Conservation (phyloP, 768 basidiomycete species). For the Calocera viscosa region DNA sequence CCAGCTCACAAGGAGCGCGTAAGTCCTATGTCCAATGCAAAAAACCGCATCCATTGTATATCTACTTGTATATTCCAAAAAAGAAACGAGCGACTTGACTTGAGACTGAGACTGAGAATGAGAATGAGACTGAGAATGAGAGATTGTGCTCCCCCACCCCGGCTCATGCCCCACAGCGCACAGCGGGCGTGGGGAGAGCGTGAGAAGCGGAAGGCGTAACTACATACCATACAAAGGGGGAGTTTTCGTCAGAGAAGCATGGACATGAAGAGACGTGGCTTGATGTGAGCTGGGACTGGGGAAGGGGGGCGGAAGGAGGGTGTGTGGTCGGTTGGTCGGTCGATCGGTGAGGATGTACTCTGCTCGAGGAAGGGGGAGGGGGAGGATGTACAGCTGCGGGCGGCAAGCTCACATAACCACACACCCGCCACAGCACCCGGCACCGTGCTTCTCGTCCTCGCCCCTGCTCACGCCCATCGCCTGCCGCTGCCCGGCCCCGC, state of each 20-base stretch:
- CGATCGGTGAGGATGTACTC: background rate
- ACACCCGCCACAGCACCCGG: constrained; percentile 29
- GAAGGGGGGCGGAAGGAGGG: background rate
- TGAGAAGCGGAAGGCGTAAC: too few species aligned
- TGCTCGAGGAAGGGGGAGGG: background rate
- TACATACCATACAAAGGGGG: too few species aligned
- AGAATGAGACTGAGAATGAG: too few species aligned
- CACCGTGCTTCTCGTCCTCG: constrained; percentile 23
- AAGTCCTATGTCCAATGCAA: too few species aligned
- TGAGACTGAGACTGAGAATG: background rate
- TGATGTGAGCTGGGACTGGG: too few species aligned
- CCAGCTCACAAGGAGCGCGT: too few species aligned
- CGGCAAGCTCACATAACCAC: constrained; percentile 20
- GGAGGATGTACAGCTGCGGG: background rate
- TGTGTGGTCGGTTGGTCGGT: background rate
- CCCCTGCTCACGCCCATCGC: background rate
- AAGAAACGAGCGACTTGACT: background rate
- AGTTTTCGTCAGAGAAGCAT: too few species aligned
- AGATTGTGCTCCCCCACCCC: too few species aligned
- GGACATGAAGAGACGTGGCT: too few species aligned
- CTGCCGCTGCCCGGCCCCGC: background rate
- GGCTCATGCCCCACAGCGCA: too few species aligned
- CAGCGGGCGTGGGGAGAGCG: too few species aligned
- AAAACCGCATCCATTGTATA: background rate
- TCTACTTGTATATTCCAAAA: background rate